Evolutionary conservation across 2,329 filamentous ascomycete genomes (phyloP).

Genomic region (Magnaporthiopsis rhizophila): DNA sequence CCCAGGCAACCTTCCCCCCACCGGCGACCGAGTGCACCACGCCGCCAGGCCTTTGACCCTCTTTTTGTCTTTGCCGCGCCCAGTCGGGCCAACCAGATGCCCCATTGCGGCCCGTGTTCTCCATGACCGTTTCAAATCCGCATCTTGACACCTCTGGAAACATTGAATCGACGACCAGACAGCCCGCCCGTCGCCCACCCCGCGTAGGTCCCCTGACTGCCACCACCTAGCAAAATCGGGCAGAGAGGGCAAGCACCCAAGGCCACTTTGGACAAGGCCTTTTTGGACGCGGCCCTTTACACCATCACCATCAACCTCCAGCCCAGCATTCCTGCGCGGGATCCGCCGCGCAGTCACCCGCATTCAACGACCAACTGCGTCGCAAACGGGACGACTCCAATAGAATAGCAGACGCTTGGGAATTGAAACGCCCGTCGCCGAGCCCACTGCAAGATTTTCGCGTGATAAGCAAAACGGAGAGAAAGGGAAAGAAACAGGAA

Average conservation of each 20-base stretch:
- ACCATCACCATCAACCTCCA: background rate
- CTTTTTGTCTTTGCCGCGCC: slow-evolving; percentile 7
- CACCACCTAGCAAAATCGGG: background rate
- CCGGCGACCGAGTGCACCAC: background rate
- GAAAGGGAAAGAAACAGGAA: background rate
- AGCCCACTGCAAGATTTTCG: background rate
- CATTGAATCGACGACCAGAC: slow-evolving; percentile 1
- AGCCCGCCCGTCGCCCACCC: background rate
- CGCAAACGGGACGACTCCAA: background rate
- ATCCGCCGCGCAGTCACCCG: background rate
- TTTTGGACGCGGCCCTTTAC: background rate
- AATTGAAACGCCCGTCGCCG: background rate
- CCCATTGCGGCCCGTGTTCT: slow-evolving; percentile 4
- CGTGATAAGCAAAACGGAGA: background rate
- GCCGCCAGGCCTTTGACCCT: background rate
- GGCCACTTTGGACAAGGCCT: background rate
- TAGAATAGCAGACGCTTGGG: background rate
- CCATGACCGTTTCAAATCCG: slow-evolving; percentile 9
- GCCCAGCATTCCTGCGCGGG: background rate
- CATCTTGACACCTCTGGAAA: slow-evolving; percentile 9
- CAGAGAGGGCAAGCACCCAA: background rate
- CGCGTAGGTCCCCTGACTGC: background rate
- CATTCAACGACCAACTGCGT: background rate
- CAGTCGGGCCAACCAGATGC: slow-evolving; percentile 6
- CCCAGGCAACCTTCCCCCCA: background rate